Percentiles rank a stretch among this genome's conserved stretches.
phyloP scores from a whole-genome alignment of 805 yeast genomes.

The Hanseniaspora lindneri region DNA sequence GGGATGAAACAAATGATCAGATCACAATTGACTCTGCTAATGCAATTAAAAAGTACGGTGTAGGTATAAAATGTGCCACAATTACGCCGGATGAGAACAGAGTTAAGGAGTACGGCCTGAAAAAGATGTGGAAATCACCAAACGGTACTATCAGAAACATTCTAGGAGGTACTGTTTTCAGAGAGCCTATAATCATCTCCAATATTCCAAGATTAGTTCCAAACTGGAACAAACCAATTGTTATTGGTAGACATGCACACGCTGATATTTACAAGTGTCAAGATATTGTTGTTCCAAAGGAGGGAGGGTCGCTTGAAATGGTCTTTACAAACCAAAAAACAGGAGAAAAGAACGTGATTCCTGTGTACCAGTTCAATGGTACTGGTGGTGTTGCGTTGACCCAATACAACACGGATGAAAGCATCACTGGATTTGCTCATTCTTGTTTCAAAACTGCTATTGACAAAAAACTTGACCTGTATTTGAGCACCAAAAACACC shows the following conservation, averaged over 20 bases:
- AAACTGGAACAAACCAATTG: slow-evolving; percentile 71
- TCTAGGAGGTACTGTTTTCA: slow-evolving; percentile 70
- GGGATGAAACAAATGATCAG: slow-evolving; percentile 62
- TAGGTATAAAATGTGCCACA: slow-evolving; percentile 76
- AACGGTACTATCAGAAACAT: slow-evolving; percentile 77
- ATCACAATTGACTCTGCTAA: slow-evolving; percentile 69
- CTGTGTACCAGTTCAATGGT: slow-evolving; percentile 51
- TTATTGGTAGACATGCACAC: slow-evolving; percentile 76
- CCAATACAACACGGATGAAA: slow-evolving; percentile 74
- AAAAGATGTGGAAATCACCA: slow-evolving; percentile 78
- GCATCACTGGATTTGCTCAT: slow-evolving; percentile 67
- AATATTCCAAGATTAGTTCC: slow-evolving; percentile 68
- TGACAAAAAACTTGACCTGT: slow-evolving; percentile 50
- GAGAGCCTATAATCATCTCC: slow-evolving; percentile 72
- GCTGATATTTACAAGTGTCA: slow-evolving; percentile 81
- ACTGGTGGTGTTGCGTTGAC: slow-evolving; percentile 62
- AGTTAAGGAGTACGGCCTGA: slow-evolving; percentile 59
- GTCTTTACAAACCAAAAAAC: slow-evolving; percentile 51
- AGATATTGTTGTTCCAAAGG: slow-evolving; percentile 50
- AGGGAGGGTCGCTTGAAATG: slow-evolving; percentile 53
- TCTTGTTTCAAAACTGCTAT: slow-evolving; percentile 68
- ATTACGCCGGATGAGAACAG: slow-evolving; percentile 76
- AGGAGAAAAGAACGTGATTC: slow-evolving; percentile 29
- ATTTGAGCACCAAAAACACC: slow-evolving; percentile 66
- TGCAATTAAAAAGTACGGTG: slow-evolving; percentile 63